phyloP scores from a whole-genome alignment of 2,329 filamentous ascomycete species.

The Phaeophleospora eucalypticola region DNA sequence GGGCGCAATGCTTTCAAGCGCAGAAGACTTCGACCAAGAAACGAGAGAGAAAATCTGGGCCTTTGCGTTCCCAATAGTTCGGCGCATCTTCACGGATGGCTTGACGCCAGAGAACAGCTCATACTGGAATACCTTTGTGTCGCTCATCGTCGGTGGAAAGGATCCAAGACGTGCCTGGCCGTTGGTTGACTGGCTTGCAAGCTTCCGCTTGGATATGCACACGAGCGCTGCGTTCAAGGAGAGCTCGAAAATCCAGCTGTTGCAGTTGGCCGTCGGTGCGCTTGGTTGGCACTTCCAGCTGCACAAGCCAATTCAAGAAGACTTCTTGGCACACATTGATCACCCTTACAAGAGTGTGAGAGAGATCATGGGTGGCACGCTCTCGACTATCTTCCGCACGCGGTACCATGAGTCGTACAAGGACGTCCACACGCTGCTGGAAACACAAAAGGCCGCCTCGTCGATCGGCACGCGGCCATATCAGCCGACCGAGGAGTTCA shows the following conservation, averaged over 20 bases:
- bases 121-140: conserved; percentile 93
- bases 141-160: conserved; percentile 80
- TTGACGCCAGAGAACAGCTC: conserved; percentile 89
- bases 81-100: conserved; percentile 82
- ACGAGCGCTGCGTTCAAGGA: conserved; percentile 99
- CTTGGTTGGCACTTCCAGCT: conserved; percentile 94
- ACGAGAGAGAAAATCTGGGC: conserved; percentile 76
- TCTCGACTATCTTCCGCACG: conserved; percentile 84
- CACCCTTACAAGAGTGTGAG: conserved; percentile 97
- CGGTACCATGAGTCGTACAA: conserved; percentile 92
- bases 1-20: conserved; percentile 75
- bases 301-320: conserved; percentile 78
- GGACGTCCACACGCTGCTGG: conserved; percentile 69
- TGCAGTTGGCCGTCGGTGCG: conserved; percentile 83
- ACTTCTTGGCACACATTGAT: conserved; percentile 88
- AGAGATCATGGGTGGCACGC: conserved; percentile 85
- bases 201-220: conserved; percentile 86
- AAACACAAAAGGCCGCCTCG: conserved; percentile 72
- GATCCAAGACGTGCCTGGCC: conserved; percentile 86
- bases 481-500: conserved; percentile 69
- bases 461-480: conserved; percentile 84
- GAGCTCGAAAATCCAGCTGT: conserved; percentile 86
- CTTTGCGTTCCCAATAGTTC: conserved; percentile 83
- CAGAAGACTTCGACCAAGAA: conserved; percentile 70
- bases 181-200: conserved; percentile 73